Conservation (phyloP, 768 basidiomycete genomes). For the Boletus subparvulus region DNA sequence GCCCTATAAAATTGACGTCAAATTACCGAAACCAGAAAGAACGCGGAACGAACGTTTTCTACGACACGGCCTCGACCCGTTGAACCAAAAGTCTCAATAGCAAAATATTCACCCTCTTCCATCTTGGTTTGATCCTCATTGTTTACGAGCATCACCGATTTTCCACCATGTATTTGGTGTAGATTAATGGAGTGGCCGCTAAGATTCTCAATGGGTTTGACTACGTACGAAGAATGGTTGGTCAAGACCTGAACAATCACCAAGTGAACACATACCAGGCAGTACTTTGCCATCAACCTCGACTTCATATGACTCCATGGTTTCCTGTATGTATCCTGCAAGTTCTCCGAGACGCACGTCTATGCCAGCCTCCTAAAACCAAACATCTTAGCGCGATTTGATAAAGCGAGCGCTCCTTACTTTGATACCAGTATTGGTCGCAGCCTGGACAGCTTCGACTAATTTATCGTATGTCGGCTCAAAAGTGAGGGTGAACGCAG, state of each 20-base stretch:
- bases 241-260: neutral
- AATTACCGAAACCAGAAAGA: neutral
- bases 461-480: slow-evolving; percentile 90
- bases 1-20: slow-evolving; percentile 49
- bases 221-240: slow-evolving; percentile 39
- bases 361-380: slow-evolving; percentile 85
- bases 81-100: slow-evolving; percentile 98
- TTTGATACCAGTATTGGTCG: slow-evolving; percentile 88
- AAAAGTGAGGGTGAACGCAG: slow-evolving; percentile 90
- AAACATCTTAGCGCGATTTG: slow-evolving; percentile 5
- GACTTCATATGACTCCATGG: slow-evolving; percentile 98
- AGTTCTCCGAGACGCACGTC: slow-evolving; percentile 93
- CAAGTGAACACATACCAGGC: slow-evolving; percentile 53
- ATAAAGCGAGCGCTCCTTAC: slow-evolving; percentile 40
- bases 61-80: slow-evolving; percentile 88
- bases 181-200: slow-evolving; percentile 91
- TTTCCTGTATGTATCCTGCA: slow-evolving; percentile 91
- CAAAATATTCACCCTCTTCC: slow-evolving; percentile 99
- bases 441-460: slow-evolving; percentile 88
- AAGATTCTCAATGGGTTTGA: slow-evolving; percentile 91
- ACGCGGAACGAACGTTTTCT: slow-evolving; percentile 57
- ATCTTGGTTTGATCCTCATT: slow-evolving; percentile 91
- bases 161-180: slow-evolving; percentile 93
- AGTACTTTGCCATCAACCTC: slow-evolving; percentile 82
- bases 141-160: slow-evolving; percentile 87